Evolutionary conservation across 305 asterid genomes (phyloP).

Genomic region (Caryopteris hybrid): DNA sequence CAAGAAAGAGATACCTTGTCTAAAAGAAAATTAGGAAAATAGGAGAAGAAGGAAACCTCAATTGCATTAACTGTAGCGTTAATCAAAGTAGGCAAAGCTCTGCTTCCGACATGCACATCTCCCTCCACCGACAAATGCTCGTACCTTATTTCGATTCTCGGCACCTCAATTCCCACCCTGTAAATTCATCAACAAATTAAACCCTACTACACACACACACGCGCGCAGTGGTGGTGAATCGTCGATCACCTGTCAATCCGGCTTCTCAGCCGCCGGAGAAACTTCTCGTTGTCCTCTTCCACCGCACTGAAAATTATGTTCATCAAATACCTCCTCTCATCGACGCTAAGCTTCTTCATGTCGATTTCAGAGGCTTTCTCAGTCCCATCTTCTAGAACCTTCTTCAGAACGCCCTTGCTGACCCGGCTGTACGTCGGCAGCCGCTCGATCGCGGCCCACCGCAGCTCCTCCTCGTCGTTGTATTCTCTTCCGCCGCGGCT

Average conservation of each 20-base stretch:
- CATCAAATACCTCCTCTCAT: constrained; percentile 25
- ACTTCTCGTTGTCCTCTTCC: constrained; percentile 30
- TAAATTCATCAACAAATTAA: background rate
- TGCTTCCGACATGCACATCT: constrained; percentile 27
- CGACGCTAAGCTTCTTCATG: constrained; percentile 14
- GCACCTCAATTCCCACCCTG: constrained; percentile 32
- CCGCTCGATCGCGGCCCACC: constrained; percentile 42
- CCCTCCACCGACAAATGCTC: constrained; percentile 37
- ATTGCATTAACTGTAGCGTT: constrained; percentile 27
- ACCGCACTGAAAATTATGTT: constrained; percentile 3
- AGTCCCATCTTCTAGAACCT: constrained; percentile 26
- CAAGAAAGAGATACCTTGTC: no score
- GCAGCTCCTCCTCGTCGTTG: constrained; percentile 35
- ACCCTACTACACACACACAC: background rate
- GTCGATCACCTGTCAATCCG: constrained; percentile 21
- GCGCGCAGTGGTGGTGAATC: background rate
- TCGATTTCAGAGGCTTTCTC: constrained; percentile 18
- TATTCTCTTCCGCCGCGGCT: background rate
- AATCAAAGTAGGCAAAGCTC: constrained; percentile 37
- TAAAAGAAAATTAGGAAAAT: no score
- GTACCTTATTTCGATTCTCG: constrained; percentile 32
- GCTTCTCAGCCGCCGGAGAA: constrained; percentile 18
- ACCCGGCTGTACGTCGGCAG: constrained; percentile 36
- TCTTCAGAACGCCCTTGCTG: constrained; percentile 18
- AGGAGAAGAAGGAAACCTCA: constrained; percentile 15